phyloP scores from a whole-genome alignment of 2,329 filamentous ascomycete genomes.

The Sporothrix schenckii region DNA sequence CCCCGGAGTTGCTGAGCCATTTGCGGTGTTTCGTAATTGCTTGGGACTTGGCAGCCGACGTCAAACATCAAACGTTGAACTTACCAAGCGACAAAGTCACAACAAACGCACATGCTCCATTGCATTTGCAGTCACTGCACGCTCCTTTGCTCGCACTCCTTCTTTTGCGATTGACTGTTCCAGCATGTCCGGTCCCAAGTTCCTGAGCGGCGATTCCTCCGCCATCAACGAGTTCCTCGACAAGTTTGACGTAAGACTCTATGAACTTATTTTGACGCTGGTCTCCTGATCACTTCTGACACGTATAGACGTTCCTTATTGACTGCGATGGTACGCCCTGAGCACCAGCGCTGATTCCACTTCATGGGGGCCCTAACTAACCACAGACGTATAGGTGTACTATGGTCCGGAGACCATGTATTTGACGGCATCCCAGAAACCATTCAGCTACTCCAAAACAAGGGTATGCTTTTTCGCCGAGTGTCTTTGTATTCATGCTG shows the following conservation, averaged over 20 bases:
- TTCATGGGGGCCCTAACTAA: not conserved
- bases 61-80: not conserved
- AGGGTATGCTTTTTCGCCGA: conserved; percentile 57
- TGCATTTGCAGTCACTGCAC: not conserved
- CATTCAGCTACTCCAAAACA: conserved; percentile 76
- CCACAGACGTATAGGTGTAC: conserved; percentile 66
- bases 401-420: conserved; percentile 93
- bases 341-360: rapidly evolving
- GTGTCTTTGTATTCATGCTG: not conserved
- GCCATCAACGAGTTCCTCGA: conserved; percentile 83
- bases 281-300: conserved; percentile 21
- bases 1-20: conserved; percentile 16
- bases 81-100: not conserved
- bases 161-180: not conserved
- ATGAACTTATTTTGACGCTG: no score
- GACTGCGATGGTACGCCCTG: conserved; percentile 84
- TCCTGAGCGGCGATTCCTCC: conserved; percentile 77
- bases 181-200: conserved; percentile 48
- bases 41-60: conserved; percentile 9
- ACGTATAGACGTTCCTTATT: conserved; percentile 79
- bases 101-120: not conserved
- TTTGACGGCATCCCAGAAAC: conserved; percentile 86
- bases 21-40: not conserved
- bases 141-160: not conserved
- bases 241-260: conserved; percentile 78